Base-by-base conservation (phyloP, 805 yeast species). In the Candida schatavii region DNA sequence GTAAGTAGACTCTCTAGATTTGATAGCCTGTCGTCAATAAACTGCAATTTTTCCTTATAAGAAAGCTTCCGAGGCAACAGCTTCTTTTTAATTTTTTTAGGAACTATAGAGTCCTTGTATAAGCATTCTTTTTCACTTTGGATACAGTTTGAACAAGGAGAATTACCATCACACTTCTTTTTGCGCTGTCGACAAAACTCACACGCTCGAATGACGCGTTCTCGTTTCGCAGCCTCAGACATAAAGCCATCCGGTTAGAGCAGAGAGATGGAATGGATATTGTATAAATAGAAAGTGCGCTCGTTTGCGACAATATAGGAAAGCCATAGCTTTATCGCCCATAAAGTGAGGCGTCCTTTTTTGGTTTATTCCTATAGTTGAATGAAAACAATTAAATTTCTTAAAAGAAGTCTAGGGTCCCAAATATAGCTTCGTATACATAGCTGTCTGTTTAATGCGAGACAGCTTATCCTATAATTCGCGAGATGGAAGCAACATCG, bases 161-260 rank as follows among this genome's bases (percentile, higher is more conserved):
- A 39, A 4, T 34, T 41, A 1, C 70, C 70, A 43, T 59, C 56
- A 43, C 70, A 64, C 39, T 58, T 63, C 31, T 61, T 58, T 45
- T 64, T 64, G 50, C 62, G 61, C 9, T 54, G 44, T 2, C 70
- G 56, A 42, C 70, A 64, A 4, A 50, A 53, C 34, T 62, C 67
- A 46, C 70, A 64, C 11, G 70, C 70, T 35, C 82, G 61, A 2
- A 80, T 72, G 2, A 57, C 58, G 28, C 59, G 42, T 5, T 55
- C 55, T 26, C 62, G 31, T 37, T 53, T 58, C 30, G 47, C 43
- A 9, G 26, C 9, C 4, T 28, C 26, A 37, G 20, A 19, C 23
- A 28, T 37, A 14, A 10, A 34, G 7, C n/a, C n/a, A n/a, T n/a
- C n/a, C n/a, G n/a, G n/a, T n/a, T n/a, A n/a, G n/a, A n/a, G n/a